Evolutionary conservation across 371 early-diverging fungal genomes (phyloP), one percentile per base, ranked within the genome.

Genomic region (Mucor indicus): DNA sequence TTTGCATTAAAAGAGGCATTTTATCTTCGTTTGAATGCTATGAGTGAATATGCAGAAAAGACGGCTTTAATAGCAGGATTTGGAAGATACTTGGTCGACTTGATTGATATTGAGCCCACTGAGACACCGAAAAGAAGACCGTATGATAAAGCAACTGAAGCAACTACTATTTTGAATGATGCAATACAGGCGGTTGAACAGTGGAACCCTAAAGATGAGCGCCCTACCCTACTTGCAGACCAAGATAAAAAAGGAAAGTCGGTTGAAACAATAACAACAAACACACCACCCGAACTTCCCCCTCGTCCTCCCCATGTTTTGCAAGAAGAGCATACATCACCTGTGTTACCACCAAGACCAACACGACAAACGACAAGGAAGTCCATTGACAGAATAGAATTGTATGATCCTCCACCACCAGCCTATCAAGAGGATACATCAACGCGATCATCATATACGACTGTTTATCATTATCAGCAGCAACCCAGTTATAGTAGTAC

Each of bases 1-100:
- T 72, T 72, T 55, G 76, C 76, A 1, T 27, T 75, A 2, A 67
- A 66, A 16, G 76, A 75, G 43, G 76, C 76, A 1, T 72, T 75
- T 40, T 75, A 75, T 41, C 37, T 72, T 31, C 63, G 72, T n/a
- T 69, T 75, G 36, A 75, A 75, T 49, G 72, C 76, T 4, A 53
- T 72, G 62, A 52, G 54, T 30, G 76, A 72, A 24, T 67, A 63
- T 56, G 72, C 72, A 2, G 66, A 72, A 41, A 75, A 75, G 48
- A 50, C 59, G 3, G 58, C 68, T 1, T 54, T 75, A 22, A 56
- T 75, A 41, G 72, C 76, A 15, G 76, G 76, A 7, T 75, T 75
- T 57, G 76, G 70, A 12, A 71, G 67, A 48, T 75, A 75, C 23
- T 58, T 75, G 23, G 64, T 66, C 0, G 76, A 75, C 54, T 46